phyloP scores from a whole-genome alignment of 441 rosid species.

The Bruguiera hainesii region DNA sequence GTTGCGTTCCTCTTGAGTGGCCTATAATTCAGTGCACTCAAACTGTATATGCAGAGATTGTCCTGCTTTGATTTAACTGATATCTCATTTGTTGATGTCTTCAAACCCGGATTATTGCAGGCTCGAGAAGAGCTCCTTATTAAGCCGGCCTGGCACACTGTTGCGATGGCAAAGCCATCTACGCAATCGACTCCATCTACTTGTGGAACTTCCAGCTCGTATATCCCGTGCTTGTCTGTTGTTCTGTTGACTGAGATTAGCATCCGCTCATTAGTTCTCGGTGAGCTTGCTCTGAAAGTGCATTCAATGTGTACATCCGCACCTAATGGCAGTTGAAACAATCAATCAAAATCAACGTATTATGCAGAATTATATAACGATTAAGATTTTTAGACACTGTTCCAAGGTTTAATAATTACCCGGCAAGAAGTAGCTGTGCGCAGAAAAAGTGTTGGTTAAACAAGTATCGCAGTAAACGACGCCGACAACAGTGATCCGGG shows the following conservation, averaged over 20 bases:
- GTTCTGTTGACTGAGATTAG: conserved; percentile 75
- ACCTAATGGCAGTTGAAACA: conserved; percentile 33
- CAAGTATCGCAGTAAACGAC: conserved; percentile 87
- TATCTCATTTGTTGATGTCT: conserved; percentile 56
- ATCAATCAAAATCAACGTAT: background rate
- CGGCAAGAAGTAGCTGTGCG: conserved; percentile 86
- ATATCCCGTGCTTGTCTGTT: conserved; percentile 63
- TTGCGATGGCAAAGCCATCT: conserved; percentile 45
- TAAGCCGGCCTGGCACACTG: conserved; percentile 66
- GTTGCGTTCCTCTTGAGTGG: conserved; percentile 48
- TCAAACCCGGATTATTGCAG: conserved; percentile 65
- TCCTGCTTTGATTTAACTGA: conserved; percentile 59
- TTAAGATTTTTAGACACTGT: too few relatives aligned
- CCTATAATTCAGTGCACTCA: conserved; percentile 58
- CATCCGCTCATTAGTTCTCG: conserved; percentile 55
- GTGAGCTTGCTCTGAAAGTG: conserved; percentile 55
- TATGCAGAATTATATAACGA: too few relatives aligned
- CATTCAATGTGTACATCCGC: conserved; percentile 75
- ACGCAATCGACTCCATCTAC: conserved; percentile 67
- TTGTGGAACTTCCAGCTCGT: conserved; percentile 62
- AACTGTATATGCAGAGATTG: conserved; percentile 67
- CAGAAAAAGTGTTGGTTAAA: conserved; percentile 78
- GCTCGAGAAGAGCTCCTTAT: conserved; percentile 41
- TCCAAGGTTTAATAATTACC: conserved; percentile 30
- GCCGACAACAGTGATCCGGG: conserved; percentile 69